Conservation (phyloP, 1,139 yeast genomes). For the Yamadazyma taylorii region DNA sequence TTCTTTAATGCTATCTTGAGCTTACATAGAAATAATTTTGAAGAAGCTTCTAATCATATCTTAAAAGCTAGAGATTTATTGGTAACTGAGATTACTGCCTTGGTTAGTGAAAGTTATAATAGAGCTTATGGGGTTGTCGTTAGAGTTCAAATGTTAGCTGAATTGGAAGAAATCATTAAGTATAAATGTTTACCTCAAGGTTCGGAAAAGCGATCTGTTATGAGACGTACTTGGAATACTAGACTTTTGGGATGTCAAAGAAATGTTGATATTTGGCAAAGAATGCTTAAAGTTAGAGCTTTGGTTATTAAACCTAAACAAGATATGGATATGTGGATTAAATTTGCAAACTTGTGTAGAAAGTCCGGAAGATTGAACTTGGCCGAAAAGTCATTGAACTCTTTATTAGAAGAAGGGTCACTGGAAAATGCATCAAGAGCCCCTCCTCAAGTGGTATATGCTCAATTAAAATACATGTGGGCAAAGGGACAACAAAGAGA, state of each 20-base stretch:
- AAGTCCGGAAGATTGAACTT: constrained; percentile 89
- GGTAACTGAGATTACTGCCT: constrained; percentile 90
- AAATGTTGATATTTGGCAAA: constrained; percentile 97
- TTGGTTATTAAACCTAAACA: constrained; percentile 93
- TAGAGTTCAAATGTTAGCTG: constrained; percentile 95
- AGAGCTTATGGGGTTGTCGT: constrained; percentile 97
- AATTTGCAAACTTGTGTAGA: constrained; percentile 93
- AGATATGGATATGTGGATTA: constrained; percentile 98
- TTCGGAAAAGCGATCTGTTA: constrained; percentile 71
- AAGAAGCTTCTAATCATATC: constrained; percentile 77
- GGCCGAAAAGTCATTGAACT: constrained; percentile 88
- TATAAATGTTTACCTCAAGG: constrained; percentile 84
- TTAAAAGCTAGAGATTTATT: constrained; percentile 81
- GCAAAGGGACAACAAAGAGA: constrained; percentile 87
- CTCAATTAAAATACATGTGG: constrained; percentile 96
- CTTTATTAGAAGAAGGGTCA: constrained; percentile 63
- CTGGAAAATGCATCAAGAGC: constrained; percentile 71
- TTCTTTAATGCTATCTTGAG: constrained; percentile 89
- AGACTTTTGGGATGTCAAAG: constrained; percentile 91
- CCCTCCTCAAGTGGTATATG: constrained; percentile 95
- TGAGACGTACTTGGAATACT: constrained; percentile 93
- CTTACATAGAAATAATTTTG: constrained; percentile 83
- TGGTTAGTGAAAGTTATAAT: constrained; percentile 93
- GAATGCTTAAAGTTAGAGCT: constrained; percentile 91
- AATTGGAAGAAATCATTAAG: constrained; percentile 88